Evolutionary conservation across 1,139 yeast species (phyloP).

Genomic region (Magnusiomyces suaveolens): DNA sequence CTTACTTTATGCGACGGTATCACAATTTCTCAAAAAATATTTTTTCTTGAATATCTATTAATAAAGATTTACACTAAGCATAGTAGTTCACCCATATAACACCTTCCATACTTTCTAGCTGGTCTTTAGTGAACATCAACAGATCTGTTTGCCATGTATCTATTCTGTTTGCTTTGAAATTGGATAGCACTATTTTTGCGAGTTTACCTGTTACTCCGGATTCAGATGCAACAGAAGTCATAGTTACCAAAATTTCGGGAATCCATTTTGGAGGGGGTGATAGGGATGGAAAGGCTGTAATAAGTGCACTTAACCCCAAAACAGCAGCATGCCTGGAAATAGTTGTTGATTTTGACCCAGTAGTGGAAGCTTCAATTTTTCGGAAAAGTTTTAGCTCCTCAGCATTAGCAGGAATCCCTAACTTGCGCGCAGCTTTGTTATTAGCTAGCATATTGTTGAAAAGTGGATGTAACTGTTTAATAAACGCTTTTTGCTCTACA

Average conservation of each 20-base stretch:
- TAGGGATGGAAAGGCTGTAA: constrained; percentile 81
- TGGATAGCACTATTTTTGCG: constrained; percentile 72
- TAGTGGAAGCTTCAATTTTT: constrained; percentile 20
- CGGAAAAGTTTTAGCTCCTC: background rate
- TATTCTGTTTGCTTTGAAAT: constrained; percentile 83
- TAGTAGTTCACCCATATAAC: constrained; percentile 89
- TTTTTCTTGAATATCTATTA: too few species aligned
- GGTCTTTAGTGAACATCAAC: constrained; percentile 62
- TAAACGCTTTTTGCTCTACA: constrained; percentile 39
- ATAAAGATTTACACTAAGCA: constrained; percentile 49
- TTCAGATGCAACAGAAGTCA: constrained; percentile 61
- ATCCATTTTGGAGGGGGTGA: constrained; percentile 93
- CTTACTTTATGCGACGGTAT: too few species aligned
- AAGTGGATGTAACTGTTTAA: constrained; percentile 32
- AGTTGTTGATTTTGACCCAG: constrained; percentile 19
- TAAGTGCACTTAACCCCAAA: constrained; percentile 77
- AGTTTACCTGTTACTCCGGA: constrained; percentile 76
- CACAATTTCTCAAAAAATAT: too few species aligned
- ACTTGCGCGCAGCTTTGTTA: constrained; percentile 18
- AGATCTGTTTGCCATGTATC: constrained; percentile 96
- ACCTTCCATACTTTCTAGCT: constrained; percentile 87
- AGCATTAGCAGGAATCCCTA: constrained; percentile 10
- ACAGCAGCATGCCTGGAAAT: constrained; percentile 73
- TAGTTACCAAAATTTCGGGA: constrained; percentile 57
- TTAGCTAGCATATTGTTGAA: constrained; percentile 35